phyloP scores from a whole-genome alignment of 139 green algal species.

The Astrephomene gubernaculifera region DNA sequence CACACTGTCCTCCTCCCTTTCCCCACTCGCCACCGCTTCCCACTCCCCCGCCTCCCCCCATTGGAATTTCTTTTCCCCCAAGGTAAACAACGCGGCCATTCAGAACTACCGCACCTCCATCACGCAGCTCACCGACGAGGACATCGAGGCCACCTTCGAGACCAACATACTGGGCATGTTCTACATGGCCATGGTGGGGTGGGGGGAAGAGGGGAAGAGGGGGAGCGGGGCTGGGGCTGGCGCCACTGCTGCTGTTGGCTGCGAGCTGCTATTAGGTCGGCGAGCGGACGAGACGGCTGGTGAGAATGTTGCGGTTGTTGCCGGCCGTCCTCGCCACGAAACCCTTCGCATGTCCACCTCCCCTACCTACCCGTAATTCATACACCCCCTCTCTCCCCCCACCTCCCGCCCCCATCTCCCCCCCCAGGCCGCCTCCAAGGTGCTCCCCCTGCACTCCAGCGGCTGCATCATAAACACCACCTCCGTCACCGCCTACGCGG shows the following conservation, averaged over 20 bases:
- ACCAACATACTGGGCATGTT: constrained; percentile 82
- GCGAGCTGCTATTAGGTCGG: too few species aligned
- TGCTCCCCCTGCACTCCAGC: constrained; percentile 64
- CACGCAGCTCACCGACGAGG: constrained; percentile 50
- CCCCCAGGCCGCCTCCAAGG: constrained; percentile 57
- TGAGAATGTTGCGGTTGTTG: too few species aligned
- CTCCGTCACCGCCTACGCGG: constrained; percentile 75
- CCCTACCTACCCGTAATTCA: too few species aligned
- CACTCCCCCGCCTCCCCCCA: background rate
- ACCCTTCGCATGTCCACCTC: too few species aligned
- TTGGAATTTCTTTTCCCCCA: background rate
- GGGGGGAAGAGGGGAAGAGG: background rate
- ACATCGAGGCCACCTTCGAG: constrained; percentile 59
- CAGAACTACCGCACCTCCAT: constrained; percentile 54
- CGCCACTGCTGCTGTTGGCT: too few species aligned
- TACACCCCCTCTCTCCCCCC: too few species aligned
- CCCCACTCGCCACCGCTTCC: background rate
- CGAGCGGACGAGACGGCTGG: too few species aligned
- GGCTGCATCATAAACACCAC: constrained; percentile 79
- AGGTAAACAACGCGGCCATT: constrained; percentile 60
- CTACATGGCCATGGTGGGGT: constrained; percentile 70
- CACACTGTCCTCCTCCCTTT: background rate
- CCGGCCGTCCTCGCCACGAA: too few species aligned
- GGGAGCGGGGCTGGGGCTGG: too few species aligned
- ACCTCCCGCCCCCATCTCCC: background rate